phyloP scores from a whole-genome alignment of 2,329 filamentous ascomycete genomes.

The Xylariaceae sp. region DNA sequence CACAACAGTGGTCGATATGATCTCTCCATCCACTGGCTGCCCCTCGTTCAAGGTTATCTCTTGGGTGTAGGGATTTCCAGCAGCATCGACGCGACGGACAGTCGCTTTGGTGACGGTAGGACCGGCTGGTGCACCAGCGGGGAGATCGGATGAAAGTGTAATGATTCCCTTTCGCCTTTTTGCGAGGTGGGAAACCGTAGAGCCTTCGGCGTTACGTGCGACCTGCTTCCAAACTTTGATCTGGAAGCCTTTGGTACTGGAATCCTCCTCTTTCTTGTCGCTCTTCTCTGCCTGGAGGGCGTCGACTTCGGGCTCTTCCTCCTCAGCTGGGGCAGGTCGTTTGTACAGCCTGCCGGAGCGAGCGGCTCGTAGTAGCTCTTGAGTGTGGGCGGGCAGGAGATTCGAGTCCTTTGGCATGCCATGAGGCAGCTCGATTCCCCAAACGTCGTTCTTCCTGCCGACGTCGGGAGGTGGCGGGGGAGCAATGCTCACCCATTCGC shows the following conservation, averaged over 20 bases:
- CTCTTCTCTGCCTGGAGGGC: constrained; percentile 43
- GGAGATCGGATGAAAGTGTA: constrained; percentile 51
- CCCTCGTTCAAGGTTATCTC: constrained; percentile 79
- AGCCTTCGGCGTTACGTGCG: constrained; percentile 53
- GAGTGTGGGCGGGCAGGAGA: constrained; percentile 72
- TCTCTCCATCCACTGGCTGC: constrained; percentile 75
- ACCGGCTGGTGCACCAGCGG: constrained; percentile 41
- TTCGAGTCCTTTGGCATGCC: constrained; percentile 84
- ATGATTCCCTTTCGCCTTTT: constrained; percentile 59
- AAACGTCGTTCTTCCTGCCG: constrained; percentile 60
- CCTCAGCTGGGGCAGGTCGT: constrained; percentile 58
- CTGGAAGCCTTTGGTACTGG: constrained; percentile 48
- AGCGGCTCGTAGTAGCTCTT: constrained; percentile 77
- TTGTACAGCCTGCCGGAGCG: constrained; percentile 75
- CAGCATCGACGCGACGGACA: constrained; percentile 71
- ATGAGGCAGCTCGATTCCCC: constrained; percentile 69
- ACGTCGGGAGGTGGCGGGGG: constrained; percentile 63
- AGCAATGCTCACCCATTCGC: constrained; percentile 64
- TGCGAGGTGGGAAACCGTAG: constrained; percentile 52
- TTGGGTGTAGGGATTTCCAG: constrained; percentile 78
- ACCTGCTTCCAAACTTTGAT: constrained; percentile 61
- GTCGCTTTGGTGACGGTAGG: constrained; percentile 72
- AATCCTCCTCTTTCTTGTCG: constrained; percentile 63
- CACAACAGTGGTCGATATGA: constrained; percentile 59
- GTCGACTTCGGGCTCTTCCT: constrained; percentile 54